Percentiles rank a stretch among this genome's conserved stretches.
Conservation (phyloP, 2,329 filamentous ascomycete species). For the Aspergillus ochraceoroseus region DNA sequence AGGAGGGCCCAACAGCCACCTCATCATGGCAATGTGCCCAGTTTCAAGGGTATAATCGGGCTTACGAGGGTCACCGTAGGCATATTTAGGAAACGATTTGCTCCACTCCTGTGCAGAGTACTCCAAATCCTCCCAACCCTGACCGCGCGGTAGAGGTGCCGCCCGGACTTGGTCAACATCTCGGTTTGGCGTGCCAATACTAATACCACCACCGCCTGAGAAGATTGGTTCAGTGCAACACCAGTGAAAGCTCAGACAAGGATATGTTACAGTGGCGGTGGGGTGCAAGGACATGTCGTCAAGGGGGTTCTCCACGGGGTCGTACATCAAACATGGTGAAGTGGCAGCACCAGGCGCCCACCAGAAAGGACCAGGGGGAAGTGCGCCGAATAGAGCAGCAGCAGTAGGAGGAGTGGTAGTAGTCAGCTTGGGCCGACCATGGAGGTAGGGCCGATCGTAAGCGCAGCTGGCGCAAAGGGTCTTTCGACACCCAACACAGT, state of each 20-base stretch:
- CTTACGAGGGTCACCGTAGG: constrained; percentile 37
- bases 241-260: constrained; percentile 55
- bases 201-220: constrained; percentile 56
- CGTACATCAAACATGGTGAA: constrained; percentile 57
- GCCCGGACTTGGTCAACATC: constrained; percentile 55
- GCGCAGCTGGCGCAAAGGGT: constrained; percentile 58
- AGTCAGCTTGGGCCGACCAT: constrained; percentile 19
- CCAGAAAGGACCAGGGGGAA: constrained; percentile 47
- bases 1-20: constrained; percentile 47
- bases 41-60: constrained; percentile 40
- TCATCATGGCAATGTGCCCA: constrained; percentile 42
- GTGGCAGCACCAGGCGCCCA: constrained; percentile 54
- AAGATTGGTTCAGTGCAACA: constrained; percentile 58
- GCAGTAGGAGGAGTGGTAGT: no score
- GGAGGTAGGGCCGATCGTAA: constrained; percentile 51
- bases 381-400: no score
- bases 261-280: constrained; percentile 37
- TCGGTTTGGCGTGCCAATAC: constrained; percentile 50
- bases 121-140: constrained; percentile 54
- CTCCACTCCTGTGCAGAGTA: constrained; percentile 43
- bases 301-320: constrained; percentile 37
- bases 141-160: constrained; percentile 51
- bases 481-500: constrained; percentile 57
- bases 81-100: constrained; percentile 40
- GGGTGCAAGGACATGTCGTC: constrained; percentile 35